phyloP scores from a whole-genome alignment of 2,329 filamentous ascomycete genomes.

The Aspergillus japonicus region DNA sequence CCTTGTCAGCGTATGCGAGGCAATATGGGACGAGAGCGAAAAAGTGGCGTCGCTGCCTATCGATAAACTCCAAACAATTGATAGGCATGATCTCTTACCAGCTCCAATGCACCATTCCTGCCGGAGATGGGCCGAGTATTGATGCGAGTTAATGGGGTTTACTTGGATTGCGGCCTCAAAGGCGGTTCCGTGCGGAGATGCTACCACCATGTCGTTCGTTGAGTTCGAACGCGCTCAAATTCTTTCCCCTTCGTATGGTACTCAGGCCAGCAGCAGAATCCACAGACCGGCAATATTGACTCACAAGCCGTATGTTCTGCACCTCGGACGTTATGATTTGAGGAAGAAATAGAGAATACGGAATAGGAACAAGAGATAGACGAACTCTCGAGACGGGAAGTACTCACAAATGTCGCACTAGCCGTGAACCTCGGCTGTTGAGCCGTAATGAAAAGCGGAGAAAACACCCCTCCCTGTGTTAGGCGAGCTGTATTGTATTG shows the following conservation, averaged over 20 bases:
- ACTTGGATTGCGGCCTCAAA: slow-evolving; percentile 42
- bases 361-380: neutral
- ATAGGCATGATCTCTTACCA: slow-evolving; percentile 43
- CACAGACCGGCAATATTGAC: neutral
- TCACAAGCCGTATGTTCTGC: neutral
- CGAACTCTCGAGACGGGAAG: neutral
- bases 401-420: too few species aligned
- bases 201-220: slow-evolving; percentile 4
- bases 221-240: neutral
- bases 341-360: neutral
- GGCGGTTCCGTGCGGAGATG: slow-evolving; percentile 23
- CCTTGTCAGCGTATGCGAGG: slow-evolving; percentile 4
- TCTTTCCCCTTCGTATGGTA: neutral
- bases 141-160: slow-evolving; percentile 49
- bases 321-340: too few species aligned
- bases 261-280: neutral
- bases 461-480: too few species aligned
- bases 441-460: too few species aligned
- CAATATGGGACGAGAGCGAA: neutral
- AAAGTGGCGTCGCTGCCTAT: neutral
- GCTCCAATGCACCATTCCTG: slow-evolving; percentile 65
- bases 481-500: too few species aligned
- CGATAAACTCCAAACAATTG: neutral
- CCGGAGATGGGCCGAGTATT: slow-evolving; percentile 56
- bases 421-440: too few species aligned